These are phyloP conservation scores for Saccharomycopsis fermentans DNA, from an alignment of 805 yeast species.

Conservation along the genomic window DNA sequence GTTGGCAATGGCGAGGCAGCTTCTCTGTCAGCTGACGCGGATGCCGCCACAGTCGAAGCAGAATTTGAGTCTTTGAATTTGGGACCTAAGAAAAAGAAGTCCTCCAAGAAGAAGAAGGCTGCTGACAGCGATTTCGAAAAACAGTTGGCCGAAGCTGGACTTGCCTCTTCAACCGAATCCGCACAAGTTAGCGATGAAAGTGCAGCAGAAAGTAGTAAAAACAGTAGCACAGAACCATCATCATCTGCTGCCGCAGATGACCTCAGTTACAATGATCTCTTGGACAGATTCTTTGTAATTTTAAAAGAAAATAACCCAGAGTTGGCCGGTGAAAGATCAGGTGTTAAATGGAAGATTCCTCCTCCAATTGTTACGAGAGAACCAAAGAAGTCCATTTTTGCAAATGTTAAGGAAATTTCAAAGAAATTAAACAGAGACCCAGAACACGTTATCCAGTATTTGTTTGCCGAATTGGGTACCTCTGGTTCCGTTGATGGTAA, in stretches of 20 bases:
- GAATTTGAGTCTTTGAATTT: conserved; percentile 10
- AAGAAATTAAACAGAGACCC: conserved; percentile 92
- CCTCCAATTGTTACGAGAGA: conserved; percentile 97
- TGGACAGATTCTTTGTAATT: conserved; percentile 77
- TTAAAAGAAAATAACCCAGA: conserved; percentile 94
- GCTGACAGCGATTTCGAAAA: conserved; percentile 72
- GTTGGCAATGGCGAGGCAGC: conserved; percentile 16
- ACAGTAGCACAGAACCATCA: neutral
- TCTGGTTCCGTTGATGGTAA: conserved; percentile 98
- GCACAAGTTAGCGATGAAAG: conserved; percentile 49
- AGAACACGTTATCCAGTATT: conserved; percentile 91
- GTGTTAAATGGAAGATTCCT: conserved; percentile 89
- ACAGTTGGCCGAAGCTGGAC: conserved; percentile 83
- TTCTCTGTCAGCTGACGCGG: neutral
- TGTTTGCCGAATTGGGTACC: conserved; percentile 98
- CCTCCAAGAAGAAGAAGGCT: conserved; percentile 66
- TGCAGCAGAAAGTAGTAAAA: conserved; percentile 25
- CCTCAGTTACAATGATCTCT: conserved; percentile 63
- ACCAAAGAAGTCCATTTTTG: conserved; percentile 95
- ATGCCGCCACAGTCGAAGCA: conserved; percentile 25
- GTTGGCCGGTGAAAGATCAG: conserved; percentile 91
- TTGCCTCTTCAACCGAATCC: conserved; percentile 37
- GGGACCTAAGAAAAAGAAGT: conserved; percentile 32
- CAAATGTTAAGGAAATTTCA: conserved; percentile 91
- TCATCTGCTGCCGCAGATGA: conserved; percentile 20